Conservation (phyloP, 257 asterid species). For the Dorcoceras hygrometricum region DNA sequence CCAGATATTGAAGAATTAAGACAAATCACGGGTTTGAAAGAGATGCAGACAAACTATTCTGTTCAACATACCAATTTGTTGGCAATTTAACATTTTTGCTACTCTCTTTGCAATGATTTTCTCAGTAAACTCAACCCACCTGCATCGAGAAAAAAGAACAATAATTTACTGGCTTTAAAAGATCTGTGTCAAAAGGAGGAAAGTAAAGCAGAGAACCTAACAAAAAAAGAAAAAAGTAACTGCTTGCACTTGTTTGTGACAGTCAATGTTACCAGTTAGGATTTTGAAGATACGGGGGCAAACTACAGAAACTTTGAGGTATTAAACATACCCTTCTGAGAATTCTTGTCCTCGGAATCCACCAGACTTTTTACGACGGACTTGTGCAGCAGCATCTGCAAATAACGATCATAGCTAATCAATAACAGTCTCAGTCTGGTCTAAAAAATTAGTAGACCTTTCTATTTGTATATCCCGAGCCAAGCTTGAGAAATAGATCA, state of each 20-base stretch:
- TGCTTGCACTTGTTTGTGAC: not conserved
- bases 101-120: constrained; percentile 87
- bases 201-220: too few species aligned
- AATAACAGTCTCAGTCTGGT: constrained; percentile 6
- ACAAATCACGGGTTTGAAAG: too few species aligned
- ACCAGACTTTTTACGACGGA: constrained; percentile 63
- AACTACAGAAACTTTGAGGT: not conserved
- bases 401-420: not conserved
- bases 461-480: too few species aligned
- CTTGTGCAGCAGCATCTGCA: constrained; percentile 55
- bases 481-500: too few species aligned
- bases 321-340: constrained; percentile 70
- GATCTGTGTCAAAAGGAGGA: not conserved
- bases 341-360: constrained; percentile 80
- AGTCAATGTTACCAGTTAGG: constrained; percentile 1
- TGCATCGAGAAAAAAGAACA: constrained; percentile 29
- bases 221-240: not conserved
- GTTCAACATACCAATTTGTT: constrained; percentile 59
- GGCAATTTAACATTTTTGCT: constrained; percentile 75
- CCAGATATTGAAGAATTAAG: not conserved
- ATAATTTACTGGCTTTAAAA: not conserved
- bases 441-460: too few species aligned
- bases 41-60: not conserved
- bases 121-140: constrained; percentile 88
- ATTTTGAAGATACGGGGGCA: constrained; percentile 8